These are phyloP conservation scores for Trichoderma afroharzianum DNA, from an alignment of 2,329 filamentous ascomycete genomes.

Conservation along the genomic window DNA sequence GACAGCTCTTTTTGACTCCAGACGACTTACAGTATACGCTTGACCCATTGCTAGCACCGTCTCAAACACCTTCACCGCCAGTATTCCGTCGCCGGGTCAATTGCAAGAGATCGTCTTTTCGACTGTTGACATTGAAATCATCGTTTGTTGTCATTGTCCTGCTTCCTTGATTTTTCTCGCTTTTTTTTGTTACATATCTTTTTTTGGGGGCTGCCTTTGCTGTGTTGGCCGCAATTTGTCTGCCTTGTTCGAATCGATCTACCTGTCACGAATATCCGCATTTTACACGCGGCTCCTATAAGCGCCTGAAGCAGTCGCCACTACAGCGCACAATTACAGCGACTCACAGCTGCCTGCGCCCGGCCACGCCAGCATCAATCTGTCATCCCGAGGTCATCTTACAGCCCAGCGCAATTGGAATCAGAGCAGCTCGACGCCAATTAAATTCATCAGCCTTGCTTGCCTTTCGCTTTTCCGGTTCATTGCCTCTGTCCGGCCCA, in stretches of 20 bases:
- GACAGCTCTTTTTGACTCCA: background rate
- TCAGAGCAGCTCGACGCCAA: background rate
- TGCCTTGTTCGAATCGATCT: constrained; percentile 1
- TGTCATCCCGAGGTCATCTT: constrained; percentile 7
- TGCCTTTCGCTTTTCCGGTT: background rate
- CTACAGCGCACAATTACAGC: background rate
- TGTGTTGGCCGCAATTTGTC: background rate
- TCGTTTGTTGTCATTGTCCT: background rate
- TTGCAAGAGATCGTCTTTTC: background rate
- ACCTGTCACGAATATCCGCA: background rate
- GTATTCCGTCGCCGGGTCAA: constrained; percentile 3
- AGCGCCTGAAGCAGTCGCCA: constrained; percentile 6
- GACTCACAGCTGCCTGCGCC: constrained; percentile 3
- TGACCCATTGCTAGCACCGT: background rate
- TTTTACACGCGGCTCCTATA: constrained; percentile 8
- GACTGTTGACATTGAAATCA: background rate
- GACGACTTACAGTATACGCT: background rate
- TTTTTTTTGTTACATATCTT: background rate
- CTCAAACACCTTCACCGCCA: background rate
- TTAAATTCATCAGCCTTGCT: background rate
- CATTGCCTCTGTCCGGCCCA: background rate
- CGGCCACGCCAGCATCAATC: background rate
- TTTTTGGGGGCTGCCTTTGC: background rate
- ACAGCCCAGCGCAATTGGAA: constrained; percentile 1
- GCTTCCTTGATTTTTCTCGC: background rate